Evolutionary conservation across 2,329 filamentous ascomycete genomes (phyloP).

Genomic region (Rhytidhysteron rufulum): DNA sequence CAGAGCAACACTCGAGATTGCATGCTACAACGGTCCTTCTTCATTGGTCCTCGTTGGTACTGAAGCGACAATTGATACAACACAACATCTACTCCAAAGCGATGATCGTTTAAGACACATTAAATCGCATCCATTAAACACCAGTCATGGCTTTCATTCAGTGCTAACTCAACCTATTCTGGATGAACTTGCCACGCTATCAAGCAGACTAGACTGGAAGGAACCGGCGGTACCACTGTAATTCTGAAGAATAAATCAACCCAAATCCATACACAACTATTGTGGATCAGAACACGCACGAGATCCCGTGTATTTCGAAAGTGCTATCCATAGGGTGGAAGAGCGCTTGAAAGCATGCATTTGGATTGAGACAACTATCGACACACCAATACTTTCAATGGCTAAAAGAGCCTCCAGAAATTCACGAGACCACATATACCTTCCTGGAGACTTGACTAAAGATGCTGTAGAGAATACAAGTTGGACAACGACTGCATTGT

Average conservation of each 20-base stretch:
- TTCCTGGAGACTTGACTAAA: slow-evolving; percentile 1
- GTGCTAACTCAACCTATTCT: slow-evolving; percentile 24
- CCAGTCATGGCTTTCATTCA: slow-evolving; percentile 29
- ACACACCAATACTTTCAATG: slow-evolving; percentile 8
- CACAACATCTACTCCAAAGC: slow-evolving; percentile 8
- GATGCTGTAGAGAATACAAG: neutral
- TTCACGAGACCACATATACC: neutral
- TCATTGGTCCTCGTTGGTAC: slow-evolving; percentile 44
- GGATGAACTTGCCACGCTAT: slow-evolving; percentile 14
- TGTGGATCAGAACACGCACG: slow-evolving; percentile 14
- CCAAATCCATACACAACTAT: neutral
- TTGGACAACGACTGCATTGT: slow-evolving; percentile 1
- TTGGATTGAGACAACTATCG: slow-evolving; percentile 34
- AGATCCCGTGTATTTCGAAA: slow-evolving; percentile 20
- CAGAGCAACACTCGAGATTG: slow-evolving; percentile 35
- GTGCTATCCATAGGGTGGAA: slow-evolving; percentile 9
- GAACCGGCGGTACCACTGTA: slow-evolving; percentile 33
- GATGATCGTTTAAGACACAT: slow-evolving; percentile 7
- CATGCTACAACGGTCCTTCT: slow-evolving; percentile 38
- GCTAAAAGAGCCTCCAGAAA: neutral
- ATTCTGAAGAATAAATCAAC: slow-evolving; percentile 1
- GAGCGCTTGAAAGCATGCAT: slow-evolving; percentile 12
- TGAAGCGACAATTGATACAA: slow-evolving; percentile 24
- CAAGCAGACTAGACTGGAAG: slow-evolving; percentile 23
- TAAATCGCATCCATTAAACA: slow-evolving; percentile 18